Percentiles rank a stretch among this genome's conserved stretches.
These are phyloP conservation scores for Sporothrix pallida DNA, from an alignment of 2,329 filamentous ascomycete species.

Conservation along the genomic window DNA sequence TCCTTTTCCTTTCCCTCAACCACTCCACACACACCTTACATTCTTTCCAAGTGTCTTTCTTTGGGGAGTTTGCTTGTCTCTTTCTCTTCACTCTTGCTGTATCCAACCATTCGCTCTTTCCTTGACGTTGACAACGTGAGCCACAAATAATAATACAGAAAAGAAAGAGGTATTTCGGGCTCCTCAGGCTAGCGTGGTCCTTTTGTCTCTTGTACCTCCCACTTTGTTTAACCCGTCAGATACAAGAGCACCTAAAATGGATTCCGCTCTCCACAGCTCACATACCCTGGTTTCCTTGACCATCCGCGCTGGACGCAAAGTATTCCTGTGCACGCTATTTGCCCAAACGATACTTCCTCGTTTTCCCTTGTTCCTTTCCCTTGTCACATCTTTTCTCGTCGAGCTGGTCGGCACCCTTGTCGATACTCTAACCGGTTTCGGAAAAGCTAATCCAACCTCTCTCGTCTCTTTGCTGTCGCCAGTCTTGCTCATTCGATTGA, in stretches of 20 bases:
- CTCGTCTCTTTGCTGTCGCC: conserved; percentile 11
- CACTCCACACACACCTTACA: conserved; percentile 28
- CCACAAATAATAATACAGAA: neutral
- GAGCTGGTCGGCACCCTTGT: conserved; percentile 29
- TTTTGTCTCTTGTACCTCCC: conserved; percentile 5
- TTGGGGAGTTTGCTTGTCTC: neutral
- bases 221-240: neutral
- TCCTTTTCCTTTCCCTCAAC: conserved; percentile 18
- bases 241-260: neutral
- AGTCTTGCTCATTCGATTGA: neutral
- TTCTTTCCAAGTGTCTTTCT: conserved; percentile 27
- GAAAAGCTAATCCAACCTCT: conserved; percentile 33
- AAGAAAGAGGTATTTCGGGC: neutral
- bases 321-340: conserved; percentile 14
- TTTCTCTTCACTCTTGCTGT: neutral
- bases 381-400: conserved; percentile 26
- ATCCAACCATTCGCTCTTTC: neutral
- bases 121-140: no score
- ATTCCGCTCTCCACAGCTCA: conserved; percentile 9
- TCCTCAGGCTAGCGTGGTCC: neutral
- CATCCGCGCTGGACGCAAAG: conserved; percentile 18
- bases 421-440: conserved; percentile 43
- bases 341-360: conserved; percentile 22
- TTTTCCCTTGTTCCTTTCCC: conserved; percentile 25
- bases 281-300: conserved; percentile 20